Conservation (phyloP, 768 basidiomycete genomes). For the Fomitopsis serialis region DNA sequence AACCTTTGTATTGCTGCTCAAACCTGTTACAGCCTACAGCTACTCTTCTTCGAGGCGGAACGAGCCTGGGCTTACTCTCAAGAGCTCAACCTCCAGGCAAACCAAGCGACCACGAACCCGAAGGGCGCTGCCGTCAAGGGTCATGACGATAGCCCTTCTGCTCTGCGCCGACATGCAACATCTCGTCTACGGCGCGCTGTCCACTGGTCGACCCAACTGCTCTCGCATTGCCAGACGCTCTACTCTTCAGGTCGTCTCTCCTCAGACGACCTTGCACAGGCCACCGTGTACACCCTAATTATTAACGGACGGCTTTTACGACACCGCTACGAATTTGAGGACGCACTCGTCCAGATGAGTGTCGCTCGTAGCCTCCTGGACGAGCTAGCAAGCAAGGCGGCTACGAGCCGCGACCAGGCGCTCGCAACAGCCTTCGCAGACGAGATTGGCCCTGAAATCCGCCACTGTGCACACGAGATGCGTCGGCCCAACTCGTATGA, state of each 20-base stretch:
- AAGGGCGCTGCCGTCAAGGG: slow-evolving; percentile 12
- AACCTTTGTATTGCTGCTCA: not conserved
- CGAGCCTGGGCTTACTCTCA: slow-evolving; percentile 90
- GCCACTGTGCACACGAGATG: slow-evolving; percentile 88
- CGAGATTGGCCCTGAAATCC: slow-evolving; percentile 84
- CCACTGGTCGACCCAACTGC: slow-evolving; percentile 71
- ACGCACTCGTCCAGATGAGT: slow-evolving; percentile 68
- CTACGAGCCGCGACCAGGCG: slow-evolving; percentile 82
- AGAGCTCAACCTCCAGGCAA: slow-evolving; percentile 53
- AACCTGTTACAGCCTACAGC: slow-evolving; percentile 53
- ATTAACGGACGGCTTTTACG: slow-evolving; percentile 81
- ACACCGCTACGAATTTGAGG: slow-evolving; percentile 69
- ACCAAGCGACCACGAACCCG: slow-evolving; percentile 41
- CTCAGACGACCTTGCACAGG: slow-evolving; percentile 59
- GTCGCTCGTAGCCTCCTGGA: slow-evolving; percentile 74
- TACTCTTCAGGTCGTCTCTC: slow-evolving; percentile 47
- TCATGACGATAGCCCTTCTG: slow-evolving; percentile 36
- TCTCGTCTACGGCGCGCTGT: slow-evolving; percentile 77
- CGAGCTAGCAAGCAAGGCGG: slow-evolving; percentile 53
- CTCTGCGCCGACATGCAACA: slow-evolving; percentile 69
- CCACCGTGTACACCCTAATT: slow-evolving; percentile 72
- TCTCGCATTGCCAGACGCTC: slow-evolving; percentile 68
- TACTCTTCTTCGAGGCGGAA: slow-evolving; percentile 86
- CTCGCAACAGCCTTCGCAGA: slow-evolving; percentile 81
- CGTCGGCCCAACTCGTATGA: slow-evolving; percentile 78